Percentiles rank a stretch among this genome's conserved stretches.
Evolutionary conservation across 371 early-diverging fungal genomes (phyloP).

Genomic region (Rhizopus stolonifer): DNA sequence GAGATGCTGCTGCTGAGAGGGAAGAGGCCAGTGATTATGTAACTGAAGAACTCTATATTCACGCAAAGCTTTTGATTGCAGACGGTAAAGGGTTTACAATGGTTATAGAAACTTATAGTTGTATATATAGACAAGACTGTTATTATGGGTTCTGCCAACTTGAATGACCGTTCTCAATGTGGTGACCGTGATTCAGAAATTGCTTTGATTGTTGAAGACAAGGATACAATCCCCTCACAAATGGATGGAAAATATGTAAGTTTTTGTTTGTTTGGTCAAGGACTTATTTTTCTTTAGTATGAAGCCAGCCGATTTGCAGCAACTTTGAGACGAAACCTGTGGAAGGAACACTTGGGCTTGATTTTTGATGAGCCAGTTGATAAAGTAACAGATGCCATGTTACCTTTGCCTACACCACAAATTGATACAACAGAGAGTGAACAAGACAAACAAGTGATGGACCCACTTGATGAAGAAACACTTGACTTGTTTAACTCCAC

Average conservation of each 20-base stretch:
- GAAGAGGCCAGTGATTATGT: constrained; percentile 56
- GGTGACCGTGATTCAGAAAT: constrained; percentile 94
- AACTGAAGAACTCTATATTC: constrained; percentile 89
- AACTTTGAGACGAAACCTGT: constrained; percentile 73
- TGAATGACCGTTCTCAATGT: constrained; percentile 90
- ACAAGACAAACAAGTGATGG: constrained; percentile 48
- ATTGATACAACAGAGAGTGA: constrained; percentile 32
- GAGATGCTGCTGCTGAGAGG: constrained; percentile 24
- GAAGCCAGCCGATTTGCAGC: constrained; percentile 72
- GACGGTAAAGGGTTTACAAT: constrained; percentile 57
- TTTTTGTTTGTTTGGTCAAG: neutral
- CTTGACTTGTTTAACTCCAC: constrained; percentile 52
- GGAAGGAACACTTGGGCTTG: constrained; percentile 86
- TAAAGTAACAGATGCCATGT: constrained; percentile 51
- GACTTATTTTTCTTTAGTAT: constrained; percentile 25
- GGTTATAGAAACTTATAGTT: neutral
- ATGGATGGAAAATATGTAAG: constrained; percentile 74
- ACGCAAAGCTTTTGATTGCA: constrained; percentile 90
- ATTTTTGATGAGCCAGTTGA: constrained; percentile 47
- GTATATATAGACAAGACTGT: constrained; percentile 60
- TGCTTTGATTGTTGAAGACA: constrained; percentile 80
- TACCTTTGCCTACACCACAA: constrained; percentile 49
- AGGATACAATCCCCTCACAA: constrained; percentile 59
- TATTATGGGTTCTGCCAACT: constrained; percentile 89
- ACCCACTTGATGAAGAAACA: constrained; percentile 66